phyloP scores from a whole-genome alignment of 116 monocot genomes.

The Cymodocea nodosa region DNA sequence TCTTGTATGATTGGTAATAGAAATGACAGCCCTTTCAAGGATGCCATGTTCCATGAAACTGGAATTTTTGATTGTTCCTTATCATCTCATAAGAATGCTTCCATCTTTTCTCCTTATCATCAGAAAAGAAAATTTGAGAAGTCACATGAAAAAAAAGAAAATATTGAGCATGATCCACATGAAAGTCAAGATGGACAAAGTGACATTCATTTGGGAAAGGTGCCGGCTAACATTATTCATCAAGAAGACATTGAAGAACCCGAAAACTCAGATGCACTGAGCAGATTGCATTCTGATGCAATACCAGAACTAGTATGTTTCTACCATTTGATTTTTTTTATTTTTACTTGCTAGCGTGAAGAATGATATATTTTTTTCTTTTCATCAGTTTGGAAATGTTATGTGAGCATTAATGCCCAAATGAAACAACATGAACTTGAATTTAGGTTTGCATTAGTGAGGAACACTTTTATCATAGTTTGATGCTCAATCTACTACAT shows the following conservation, averaged over 20 bases:
- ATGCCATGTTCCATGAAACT: slow-evolving; percentile 13
- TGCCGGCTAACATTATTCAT: background rate
- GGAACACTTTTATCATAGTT: too few relatives aligned
- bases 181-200: slow-evolving; percentile 2
- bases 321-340: background rate
- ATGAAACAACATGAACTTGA: too few relatives aligned
- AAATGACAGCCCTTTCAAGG: slow-evolving; percentile 11
- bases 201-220: background rate
- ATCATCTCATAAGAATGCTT: slow-evolving; percentile 10
- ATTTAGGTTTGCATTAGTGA: too few relatives aligned
- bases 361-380: background rate
- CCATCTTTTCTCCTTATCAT: slow-evolving; percentile 16
- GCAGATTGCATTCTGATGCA: background rate
- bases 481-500: too few relatives aligned
- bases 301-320: slow-evolving; percentile 12
- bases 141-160: slow-evolving; percentile 23
- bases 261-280: background rate
- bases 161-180: slow-evolving; percentile 7
- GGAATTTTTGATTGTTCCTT: slow-evolving; percentile 2
- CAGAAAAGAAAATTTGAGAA: slow-evolving; percentile 13
- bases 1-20: slow-evolving; percentile 11
- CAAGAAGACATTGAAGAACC: background rate
- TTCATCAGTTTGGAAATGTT: background rate
- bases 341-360: background rate
- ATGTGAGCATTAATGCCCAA: too few relatives aligned